These are phyloP conservation scores for Sequoiadendron giganteum DNA, from an alignment of 75 land plant species.

Conservation along the genomic window DNA sequence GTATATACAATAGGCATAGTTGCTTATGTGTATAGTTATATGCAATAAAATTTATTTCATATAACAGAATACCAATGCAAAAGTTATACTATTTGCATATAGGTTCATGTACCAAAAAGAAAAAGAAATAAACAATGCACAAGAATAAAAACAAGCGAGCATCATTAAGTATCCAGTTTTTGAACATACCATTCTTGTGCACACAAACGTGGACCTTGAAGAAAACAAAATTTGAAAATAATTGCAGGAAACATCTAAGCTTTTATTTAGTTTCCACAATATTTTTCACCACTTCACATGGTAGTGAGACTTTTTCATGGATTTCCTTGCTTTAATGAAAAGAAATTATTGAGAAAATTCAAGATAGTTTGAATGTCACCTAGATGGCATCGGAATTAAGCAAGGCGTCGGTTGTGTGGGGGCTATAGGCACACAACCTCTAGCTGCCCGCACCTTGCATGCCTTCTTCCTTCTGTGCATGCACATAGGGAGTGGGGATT, in stretches of 20 bases:
- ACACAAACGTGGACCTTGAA: neutral
- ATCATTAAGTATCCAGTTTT: too few species aligned
- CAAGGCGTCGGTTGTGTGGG: too few species aligned
- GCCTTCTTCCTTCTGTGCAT: too few species aligned
- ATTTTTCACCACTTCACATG: neutral
- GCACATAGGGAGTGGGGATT: too few species aligned
- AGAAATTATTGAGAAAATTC: too few species aligned
- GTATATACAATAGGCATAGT: too few species aligned
- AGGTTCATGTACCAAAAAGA: neutral
- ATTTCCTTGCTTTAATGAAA: neutral
- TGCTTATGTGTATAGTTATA: neutral
- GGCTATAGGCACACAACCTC: too few species aligned
- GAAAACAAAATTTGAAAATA: neutral
- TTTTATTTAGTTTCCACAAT: neutral
- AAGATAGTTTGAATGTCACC: neutral
- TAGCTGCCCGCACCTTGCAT: too few species aligned
- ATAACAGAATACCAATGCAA: neutral
- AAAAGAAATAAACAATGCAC: neutral
- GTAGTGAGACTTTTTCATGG: neutral
- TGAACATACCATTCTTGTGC: neutral
- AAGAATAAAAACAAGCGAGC: neutral
- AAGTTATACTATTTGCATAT: neutral
- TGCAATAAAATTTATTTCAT: neutral
- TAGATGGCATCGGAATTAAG: too few species aligned
- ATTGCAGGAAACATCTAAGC: neutral